Evolutionary conservation across 164 flowering plant genomes (phyloP), one percentile per base, ranked within the genome.

Genomic region (Aristolochia contorta): DNA sequence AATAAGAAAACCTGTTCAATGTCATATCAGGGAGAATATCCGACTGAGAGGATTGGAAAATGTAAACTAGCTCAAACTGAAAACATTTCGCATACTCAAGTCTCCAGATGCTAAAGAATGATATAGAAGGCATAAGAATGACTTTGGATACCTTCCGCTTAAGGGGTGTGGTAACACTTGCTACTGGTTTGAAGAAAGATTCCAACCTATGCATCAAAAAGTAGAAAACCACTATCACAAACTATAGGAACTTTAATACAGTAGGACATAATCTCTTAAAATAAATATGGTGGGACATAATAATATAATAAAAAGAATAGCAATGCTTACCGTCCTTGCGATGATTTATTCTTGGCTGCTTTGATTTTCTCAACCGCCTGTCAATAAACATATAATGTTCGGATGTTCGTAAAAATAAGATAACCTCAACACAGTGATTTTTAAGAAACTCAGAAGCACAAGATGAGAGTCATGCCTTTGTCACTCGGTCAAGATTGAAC

Each of bases 331-430:
- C 94, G 75, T 71, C 91, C 96, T 74, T 94, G 97, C 43, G 94
- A 72, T 45, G 90, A 79, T 77, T 94, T 94, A 74, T 75, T 79
- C 77, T 85, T 89, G 47, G 96, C 95, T 20, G 89, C 84, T 78
- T 91, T 89, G 54, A 94, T 94, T 70, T 89, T 94, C 68, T 91
- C 96, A 59, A 91, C 75, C 43, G 96, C 96, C 99, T 91, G 59
- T 41, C 16, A 65, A n/a, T 53, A 59, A 37, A 37, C 43, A 37
- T 37, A 37, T 37, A 37, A 37, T 37, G 43, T 16, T 52, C 55
- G 13, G 55, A 19, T 1, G 24, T 21, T 7, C 25, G 15, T 20
- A 4, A 4, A 19, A 19, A 19, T 23, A 23, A 23, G 30, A 23
- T 13, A 12, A 24, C 19, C 30, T 22, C 2, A 1, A 53, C 12